Conservation (phyloP, 78 protist species). For the Anaeramoeba flamelloides region DNA sequence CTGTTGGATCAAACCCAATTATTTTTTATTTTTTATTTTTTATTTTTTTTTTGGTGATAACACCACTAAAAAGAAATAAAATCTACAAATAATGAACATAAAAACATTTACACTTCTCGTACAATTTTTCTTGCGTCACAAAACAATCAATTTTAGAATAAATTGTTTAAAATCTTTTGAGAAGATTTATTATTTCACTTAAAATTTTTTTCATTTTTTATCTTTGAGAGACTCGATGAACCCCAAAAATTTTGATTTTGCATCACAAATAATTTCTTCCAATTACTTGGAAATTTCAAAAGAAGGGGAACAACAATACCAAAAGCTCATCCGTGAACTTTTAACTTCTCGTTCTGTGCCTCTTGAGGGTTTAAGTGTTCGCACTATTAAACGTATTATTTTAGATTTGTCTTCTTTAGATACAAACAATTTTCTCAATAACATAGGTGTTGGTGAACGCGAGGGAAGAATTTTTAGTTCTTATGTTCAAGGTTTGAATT, state of each 20-base stretch:
- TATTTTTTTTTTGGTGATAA: too few species aligned
- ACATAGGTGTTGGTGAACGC: slow-evolving; percentile 91
- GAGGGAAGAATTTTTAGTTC: slow-evolving; percentile 71
- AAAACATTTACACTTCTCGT: too few species aligned
- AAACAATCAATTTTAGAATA: too few species aligned
- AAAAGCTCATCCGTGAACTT: neutral
- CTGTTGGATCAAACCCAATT: too few species aligned
- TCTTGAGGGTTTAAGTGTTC: neutral
- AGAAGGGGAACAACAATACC: neutral
- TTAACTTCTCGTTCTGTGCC: neutral
- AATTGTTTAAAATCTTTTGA: too few species aligned
- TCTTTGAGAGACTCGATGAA: neutral
- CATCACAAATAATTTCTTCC: neutral
- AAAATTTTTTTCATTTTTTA: neutral
- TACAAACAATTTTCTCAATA: slow-evolving; percentile 21
- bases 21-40: too few species aligned
- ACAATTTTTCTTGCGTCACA: too few species aligned
- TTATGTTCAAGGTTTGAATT: slow-evolving; percentile 30
- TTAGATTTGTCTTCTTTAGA: neutral
- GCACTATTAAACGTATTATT: neutral
- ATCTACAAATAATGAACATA: too few species aligned
- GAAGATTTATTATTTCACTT: too few species aligned
- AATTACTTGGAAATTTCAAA: neutral
- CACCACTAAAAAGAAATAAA: too few species aligned
- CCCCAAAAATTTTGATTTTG: neutral